Evolutionary conservation across 2,329 filamentous ascomycete species (phyloP), one percentile per base, ranked within the genome.

Genomic region (Neofusicoccum sp.): DNA sequence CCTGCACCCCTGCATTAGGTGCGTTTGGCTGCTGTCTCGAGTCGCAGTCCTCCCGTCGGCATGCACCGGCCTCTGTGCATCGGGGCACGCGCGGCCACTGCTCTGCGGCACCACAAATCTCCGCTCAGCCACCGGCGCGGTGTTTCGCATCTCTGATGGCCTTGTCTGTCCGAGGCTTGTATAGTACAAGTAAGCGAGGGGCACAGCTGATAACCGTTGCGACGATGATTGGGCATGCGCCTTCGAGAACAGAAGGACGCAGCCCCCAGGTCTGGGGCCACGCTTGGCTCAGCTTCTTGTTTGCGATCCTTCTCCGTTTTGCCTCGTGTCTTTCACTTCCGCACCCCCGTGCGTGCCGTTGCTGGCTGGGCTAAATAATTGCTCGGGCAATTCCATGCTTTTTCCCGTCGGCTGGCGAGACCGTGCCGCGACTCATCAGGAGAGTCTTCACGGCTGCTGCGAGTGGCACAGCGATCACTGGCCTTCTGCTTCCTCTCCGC

Each of bases 151-250:
- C 54, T 58, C 54, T 58, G 54, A 16, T 43, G 14, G 39, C n/a
- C 54, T 58, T 58, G 29, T 37, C 54, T 45, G 54, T 58, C 29
- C 45, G 54, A 58, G 54, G 16, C n/a, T 14, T 45, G 22, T 45
- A 28, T 41, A 44, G n/a, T 41, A 29, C 33, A 28, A 16, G 59
- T 54, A 62, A 62, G 59, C 59, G 59, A 62, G 59, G 47, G 41
- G 59, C 49, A 52, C 59, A 52, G 49, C 59, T 52, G 59, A 62
- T 62, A 62, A 62, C 59, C 43, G 39, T 52, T 52, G 31, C 47
- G 48, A 11, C 39, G n/a, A 34, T 62, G 59, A 62, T 62, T 62
- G 48, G 22, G 59, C 34, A 48, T 44, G 9, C 41, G 54, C 41
- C 54, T 36, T 58, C 41, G 54, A 37, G 43, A 58, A 58, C 36